Base-by-base conservation (phyloP, 352 stramenopile species). In the Phytophthora sojae region DNA sequence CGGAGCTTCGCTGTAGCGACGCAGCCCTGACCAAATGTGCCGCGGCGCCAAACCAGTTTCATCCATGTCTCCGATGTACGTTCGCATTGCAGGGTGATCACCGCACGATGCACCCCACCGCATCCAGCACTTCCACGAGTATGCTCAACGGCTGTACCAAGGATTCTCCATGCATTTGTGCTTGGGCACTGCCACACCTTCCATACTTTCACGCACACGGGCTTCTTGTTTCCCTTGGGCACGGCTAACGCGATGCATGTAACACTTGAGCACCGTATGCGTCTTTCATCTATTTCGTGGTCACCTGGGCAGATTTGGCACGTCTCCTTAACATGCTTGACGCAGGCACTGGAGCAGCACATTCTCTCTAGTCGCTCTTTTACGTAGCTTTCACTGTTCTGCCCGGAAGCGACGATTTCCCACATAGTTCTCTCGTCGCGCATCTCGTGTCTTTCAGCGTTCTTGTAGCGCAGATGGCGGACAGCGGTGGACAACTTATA, bases 21-120 rank as follows among this genome's bases (percentile, higher is more conserved):
- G 55, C 6, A 61, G 19, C 1, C 55, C 23, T 7, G 49, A 55
- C 49, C 21, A 52, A 61, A 61, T 61, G 42, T 61, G 37, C 17
- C 55, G 23, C 19, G 37, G 55, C 19, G 37, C 35, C 11, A 61
- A 39, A 4, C 39, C 35, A 4, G 37, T 61, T 52, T 61, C 37
- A 52, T 52, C 55, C 55, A 61, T 61, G 2, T 52, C 55, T 25
- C 21, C 15, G 3, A 61, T 61, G 35, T 42, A 42, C 35, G 19
- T 61, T 21, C 19, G 26, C 55, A 61, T 61, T 39, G 37, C 55
- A 25, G 37, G 5, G 4, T 61, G 2, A 52, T 23, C 2, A 51
- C 17, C 8, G 37, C 6, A 37, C 37, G 25, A 23, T 61, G 19
- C 3, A 37, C 19, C 3, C 37, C 32, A 15, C n/a, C 6, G 30